Base-by-base conservation (phyloP, 495 filamentous ascomycete species). In the Penicillium angulare region DNA sequence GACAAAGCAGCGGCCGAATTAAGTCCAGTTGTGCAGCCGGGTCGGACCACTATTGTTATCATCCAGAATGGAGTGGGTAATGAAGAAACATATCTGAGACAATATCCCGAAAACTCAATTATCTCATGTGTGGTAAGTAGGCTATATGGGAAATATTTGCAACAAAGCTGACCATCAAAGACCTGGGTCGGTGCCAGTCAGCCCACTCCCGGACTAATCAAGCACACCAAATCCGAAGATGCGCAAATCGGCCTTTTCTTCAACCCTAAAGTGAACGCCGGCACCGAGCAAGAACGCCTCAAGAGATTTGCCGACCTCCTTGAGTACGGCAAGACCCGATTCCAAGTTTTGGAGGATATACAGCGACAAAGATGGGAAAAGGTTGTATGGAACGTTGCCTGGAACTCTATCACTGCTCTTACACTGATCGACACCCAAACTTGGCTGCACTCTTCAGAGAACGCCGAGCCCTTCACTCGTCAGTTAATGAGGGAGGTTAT, bases 41-140 rank as follows among this genome's bases (percentile, higher is more conserved):
- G 51, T 3, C 43, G 50, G 2, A 70, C 68, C 1, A 67, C 68
- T 0, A 78, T 88, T 50, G 81, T 88, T 16, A 67, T 88, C 26
- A 82, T 87, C 43, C 85, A 88, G 52, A 88, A 88, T 63, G 85
- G 85, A 21, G 76, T 88, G 8, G 85, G 85, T 21, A 83, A 87
- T 21, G 85, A 88, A 50, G 77, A 77, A 9, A 75, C 83, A 0
- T 85, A 24, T 63, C 62, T 38, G n/a, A n/a, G n/a, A n/a, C 67
- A 75, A 7, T 87, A 83, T 47, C 81, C 83, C 0, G 7, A 52
- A 8, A 74, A 62, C 8, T 75, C 79, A 0, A 82, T 87, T 43
- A 60, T 87, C 20, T 84, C 76, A 29, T 84, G 78, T 43, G 84
- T 87, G 45, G 70, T 71, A 53, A 16, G 66, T 48, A 10, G 35